A percentile compares a stretch with the other conserved stretches of the same genome.
Evolutionary conservation across 2,329 filamentous ascomycete genomes (phyloP).

Genomic region (Colletotrichum sp.): DNA sequence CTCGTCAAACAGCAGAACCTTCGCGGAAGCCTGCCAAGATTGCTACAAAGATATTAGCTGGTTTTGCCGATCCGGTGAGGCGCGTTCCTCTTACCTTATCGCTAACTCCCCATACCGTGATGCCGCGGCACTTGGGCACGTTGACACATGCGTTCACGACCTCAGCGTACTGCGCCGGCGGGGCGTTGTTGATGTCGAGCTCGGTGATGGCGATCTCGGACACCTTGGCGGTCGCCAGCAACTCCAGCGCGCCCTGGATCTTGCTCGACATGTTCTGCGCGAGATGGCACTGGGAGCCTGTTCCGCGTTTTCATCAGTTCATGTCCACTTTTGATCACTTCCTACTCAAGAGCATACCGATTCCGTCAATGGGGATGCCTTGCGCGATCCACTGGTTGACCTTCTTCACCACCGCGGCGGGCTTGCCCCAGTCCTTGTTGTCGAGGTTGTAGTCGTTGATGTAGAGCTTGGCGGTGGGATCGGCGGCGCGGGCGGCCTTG

Average conservation of each 20-base stretch:
- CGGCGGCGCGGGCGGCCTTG: conserved; percentile 68
- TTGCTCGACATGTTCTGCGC: conserved; percentile 45
- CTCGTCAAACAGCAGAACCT: conserved; percentile 59
- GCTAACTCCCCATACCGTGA: conserved; percentile 66
- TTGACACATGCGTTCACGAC: conserved; percentile 63
- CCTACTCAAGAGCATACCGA: conserved; percentile 39
- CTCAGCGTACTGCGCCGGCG: conserved; percentile 60
- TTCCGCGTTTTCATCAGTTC: neutral
- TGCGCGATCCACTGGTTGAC: conserved; percentile 68
- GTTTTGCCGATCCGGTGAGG: neutral
- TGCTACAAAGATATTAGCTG: conserved; percentile 34
- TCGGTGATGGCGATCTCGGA: conserved; percentile 70
- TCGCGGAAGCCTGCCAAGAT: conserved; percentile 54
- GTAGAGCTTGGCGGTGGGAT: conserved; percentile 73
- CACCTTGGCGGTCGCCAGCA: conserved; percentile 53
- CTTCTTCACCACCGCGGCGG: conserved; percentile 56
- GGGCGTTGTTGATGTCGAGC: conserved; percentile 69
- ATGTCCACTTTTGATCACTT: neutral
- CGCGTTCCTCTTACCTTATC: conserved; percentile 41
- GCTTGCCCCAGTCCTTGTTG: conserved; percentile 62
- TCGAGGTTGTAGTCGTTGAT: conserved; percentile 80
- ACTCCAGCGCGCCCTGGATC: conserved; percentile 54
- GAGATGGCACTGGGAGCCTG: conserved; percentile 61
- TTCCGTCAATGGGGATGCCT: conserved; percentile 70
- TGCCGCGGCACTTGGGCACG: conserved; percentile 64